Conservation (phyloP, 1,284 basidiomycete species). For the Cystobasidium sp. region DNA sequence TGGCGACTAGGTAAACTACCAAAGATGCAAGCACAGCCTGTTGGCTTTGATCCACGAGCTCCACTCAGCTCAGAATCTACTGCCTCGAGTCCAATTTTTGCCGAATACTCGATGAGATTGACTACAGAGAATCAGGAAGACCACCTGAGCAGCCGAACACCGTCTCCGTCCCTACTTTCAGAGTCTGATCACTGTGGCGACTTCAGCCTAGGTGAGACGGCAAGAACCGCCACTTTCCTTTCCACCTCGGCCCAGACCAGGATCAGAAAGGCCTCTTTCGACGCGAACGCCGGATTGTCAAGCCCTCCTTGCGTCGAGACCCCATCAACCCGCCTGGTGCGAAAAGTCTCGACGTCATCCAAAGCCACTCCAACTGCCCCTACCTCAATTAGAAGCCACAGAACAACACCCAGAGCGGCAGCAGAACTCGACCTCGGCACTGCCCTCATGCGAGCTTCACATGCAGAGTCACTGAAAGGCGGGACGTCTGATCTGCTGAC, state of each 20-base stretch:
- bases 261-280: not conserved
- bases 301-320: not conserved
- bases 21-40: conserved; percentile 74
- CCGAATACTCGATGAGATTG: not conserved
- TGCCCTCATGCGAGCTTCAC: conserved; percentile 88
- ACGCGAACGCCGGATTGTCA: not conserved
- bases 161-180: conserved; percentile 4
- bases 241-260: not conserved
- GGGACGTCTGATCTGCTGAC: conserved; percentile 87
- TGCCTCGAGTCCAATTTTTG: conserved; percentile 22
- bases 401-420: not conserved
- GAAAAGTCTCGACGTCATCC: not conserved
- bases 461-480: conserved; percentile 88
- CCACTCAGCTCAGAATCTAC: conserved; percentile 27
- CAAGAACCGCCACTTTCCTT: not conserved
- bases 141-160: too few relatives aligned
- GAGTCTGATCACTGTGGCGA: not conserved
- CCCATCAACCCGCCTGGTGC: not conserved
- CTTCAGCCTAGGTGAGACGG: not conserved
- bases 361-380: not conserved
- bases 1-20: conserved; percentile 97
- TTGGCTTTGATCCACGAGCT: conserved; percentile 66
- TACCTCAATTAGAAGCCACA: not conserved
- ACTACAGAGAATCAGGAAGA: not conserved
- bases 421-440: conserved; percentile 58